Conservation (phyloP, 495 filamentous ascomycete species). For the Hypoxylon fragiforme region DNA sequence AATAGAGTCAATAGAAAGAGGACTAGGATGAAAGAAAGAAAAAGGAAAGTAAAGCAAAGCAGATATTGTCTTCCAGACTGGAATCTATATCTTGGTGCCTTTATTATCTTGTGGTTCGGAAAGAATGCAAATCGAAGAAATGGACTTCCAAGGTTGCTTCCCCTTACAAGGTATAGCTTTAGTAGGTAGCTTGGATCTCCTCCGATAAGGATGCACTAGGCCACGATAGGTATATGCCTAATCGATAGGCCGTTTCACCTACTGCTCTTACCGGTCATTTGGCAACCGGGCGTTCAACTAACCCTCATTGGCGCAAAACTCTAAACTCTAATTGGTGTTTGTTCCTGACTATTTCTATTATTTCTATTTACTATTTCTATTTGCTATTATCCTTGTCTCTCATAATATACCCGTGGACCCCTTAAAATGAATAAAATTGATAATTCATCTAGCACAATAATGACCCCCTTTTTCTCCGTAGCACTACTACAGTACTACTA, state of each 20-base stretch:
- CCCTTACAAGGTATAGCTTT: too few species aligned
- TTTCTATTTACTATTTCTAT: too few species aligned
- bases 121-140: conserved; percentile 11
- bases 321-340: conserved; percentile 12
- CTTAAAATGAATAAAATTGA: too few species aligned
- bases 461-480: too few species aligned
- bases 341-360: conserved; percentile 17
- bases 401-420: too few species aligned
- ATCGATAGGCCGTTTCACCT: conserved; percentile 26
- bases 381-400: too few species aligned
- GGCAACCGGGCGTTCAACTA: conserved; percentile 8
- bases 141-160: neutral
- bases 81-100: conserved; percentile 7
- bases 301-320: conserved; percentile 3
- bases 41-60: conserved; percentile 10
- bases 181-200: neutral
- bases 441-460: too few species aligned
- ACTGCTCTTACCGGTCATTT: conserved; percentile 2
- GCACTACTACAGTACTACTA: too few species aligned
- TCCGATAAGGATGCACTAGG: too few species aligned
- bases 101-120: neutral
- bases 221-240: conserved; percentile 21
- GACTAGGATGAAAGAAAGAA: neutral
- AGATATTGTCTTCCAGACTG: conserved; percentile 10
- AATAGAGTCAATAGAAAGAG: neutral